Evolutionary conservation across 805 yeast species (phyloP).

Genomic region (Alloascoidea africana): DNA sequence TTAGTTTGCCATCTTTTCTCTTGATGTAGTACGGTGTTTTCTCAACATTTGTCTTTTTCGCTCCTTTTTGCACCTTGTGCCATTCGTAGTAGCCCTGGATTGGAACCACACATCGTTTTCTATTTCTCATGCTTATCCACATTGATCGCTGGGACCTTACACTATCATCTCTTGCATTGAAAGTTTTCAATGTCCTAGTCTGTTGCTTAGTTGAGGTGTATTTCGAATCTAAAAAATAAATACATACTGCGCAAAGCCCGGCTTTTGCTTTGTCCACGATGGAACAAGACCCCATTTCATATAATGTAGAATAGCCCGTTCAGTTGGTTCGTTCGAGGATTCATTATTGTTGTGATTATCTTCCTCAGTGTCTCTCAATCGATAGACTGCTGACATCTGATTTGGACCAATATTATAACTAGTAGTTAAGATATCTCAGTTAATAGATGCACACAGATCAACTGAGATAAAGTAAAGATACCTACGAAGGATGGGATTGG

Average conservation of each 20-base stretch:
- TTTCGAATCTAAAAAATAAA: too few species aligned
- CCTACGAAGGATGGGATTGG: constrained; percentile 24
- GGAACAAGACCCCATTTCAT: constrained; percentile 83
- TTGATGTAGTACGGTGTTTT: constrained; percentile 55
- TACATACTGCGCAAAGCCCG: not conserved
- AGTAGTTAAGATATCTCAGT: constrained; percentile 11
- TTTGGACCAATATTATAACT: constrained; percentile 12
- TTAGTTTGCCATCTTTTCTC: constrained; percentile 32
- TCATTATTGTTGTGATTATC: constrained; percentile 3
- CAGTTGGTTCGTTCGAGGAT: too few species aligned
- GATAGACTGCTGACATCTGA: constrained; percentile 10
- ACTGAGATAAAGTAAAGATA: constrained; percentile 9
- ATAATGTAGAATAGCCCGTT: constrained; percentile 23
- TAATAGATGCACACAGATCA: constrained; percentile 1
- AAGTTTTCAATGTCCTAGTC: constrained; percentile 25
- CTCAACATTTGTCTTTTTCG: constrained; percentile 17
- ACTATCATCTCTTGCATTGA: constrained; percentile 66
- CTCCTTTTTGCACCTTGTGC: constrained; percentile 19
- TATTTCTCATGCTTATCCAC: constrained; percentile 39
- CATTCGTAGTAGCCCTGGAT: constrained; percentile 83
- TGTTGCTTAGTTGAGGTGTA: too few species aligned
- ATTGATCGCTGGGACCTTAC: constrained; percentile 28
- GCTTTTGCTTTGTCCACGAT: constrained; percentile 30
- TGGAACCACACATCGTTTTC: constrained; percentile 59
- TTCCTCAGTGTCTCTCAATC: constrained; percentile 5